Conservation (phyloP, 2,329 filamentous ascomycete species). For the Cytospora leucostoma region DNA sequence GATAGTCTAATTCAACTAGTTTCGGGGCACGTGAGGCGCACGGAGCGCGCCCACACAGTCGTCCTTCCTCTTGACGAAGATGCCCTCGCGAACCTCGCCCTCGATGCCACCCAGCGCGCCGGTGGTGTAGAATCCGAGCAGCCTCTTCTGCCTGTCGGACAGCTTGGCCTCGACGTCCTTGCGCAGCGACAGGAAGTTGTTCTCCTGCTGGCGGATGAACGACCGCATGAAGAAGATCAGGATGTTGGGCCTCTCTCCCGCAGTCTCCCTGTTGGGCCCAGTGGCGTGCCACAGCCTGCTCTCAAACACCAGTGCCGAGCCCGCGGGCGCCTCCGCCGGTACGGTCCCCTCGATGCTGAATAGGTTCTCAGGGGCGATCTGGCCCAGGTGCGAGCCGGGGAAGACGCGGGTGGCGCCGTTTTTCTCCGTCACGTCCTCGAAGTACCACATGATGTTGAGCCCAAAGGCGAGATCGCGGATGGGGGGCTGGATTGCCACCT, state of each 20-base stretch:
- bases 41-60: slow-evolving; percentile 25
- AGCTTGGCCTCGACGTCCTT: slow-evolving; percentile 34
- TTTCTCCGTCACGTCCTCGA: slow-evolving; percentile 39
- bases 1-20: background rate
- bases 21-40: slow-evolving; percentile 6
- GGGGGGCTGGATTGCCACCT: slow-evolving; percentile 33
- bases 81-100: slow-evolving; percentile 31
- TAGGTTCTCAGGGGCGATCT: slow-evolving; percentile 31
- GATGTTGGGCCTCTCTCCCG: slow-evolving; percentile 33
- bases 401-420: slow-evolving; percentile 36
- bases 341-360: slow-evolving; percentile 32
- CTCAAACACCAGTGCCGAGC: slow-evolving; percentile 34
- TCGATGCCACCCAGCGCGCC: slow-evolving; percentile 32
- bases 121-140: slow-evolving; percentile 32
- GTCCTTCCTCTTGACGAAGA: slow-evolving; percentile 29
- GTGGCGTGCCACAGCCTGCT: slow-evolving; percentile 37
- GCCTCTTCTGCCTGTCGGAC: slow-evolving; percentile 31
- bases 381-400: slow-evolving; percentile 31
- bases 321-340: slow-evolving; percentile 33
- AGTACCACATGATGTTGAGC: slow-evolving; percentile 33
- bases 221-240: slow-evolving; percentile 37
- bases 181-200: slow-evolving; percentile 35
- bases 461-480: slow-evolving; percentile 33
- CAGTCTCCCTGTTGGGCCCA: slow-evolving; percentile 32
- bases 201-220: slow-evolving; percentile 37